A percentile compares a stretch with the other conserved stretches of the same genome.
Evolutionary conservation across 768 basidiomycete genomes (phyloP).

Genomic region (Coprinopsis cinerea): DNA sequence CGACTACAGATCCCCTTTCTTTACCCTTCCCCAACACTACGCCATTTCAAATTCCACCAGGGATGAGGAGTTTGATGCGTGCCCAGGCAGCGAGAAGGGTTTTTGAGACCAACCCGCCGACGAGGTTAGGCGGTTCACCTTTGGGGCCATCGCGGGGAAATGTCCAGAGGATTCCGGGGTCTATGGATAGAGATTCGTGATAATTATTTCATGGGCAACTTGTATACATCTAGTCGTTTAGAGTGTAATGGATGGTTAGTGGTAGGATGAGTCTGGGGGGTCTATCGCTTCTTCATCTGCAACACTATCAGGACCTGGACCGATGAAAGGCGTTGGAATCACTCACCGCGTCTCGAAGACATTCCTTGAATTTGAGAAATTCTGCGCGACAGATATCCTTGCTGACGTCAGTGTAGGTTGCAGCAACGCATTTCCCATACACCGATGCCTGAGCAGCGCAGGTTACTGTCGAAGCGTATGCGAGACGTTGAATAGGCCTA

Average conservation of each 20-base stretch:
- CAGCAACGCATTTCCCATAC: slow-evolving; percentile 87
- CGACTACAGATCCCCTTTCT: slow-evolving; percentile 22
- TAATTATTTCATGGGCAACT: slow-evolving; percentile 10
- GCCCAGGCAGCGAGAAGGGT: slow-evolving; percentile 23
- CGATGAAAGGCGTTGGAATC: background rate
- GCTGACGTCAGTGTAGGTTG: slow-evolving; percentile 75
- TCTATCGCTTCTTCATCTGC: slow-evolving; percentile 32
- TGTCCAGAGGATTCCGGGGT: slow-evolving; percentile 29
- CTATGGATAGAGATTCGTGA: slow-evolving; percentile 23
- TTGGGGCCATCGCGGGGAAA: slow-evolving; percentile 16
- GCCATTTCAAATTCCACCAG: slow-evolving; percentile 42
- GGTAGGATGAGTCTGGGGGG: background rate
- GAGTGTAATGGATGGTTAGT: background rate
- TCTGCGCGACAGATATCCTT: slow-evolving; percentile 82
- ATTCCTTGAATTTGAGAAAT: slow-evolving; percentile 78
- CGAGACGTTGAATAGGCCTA: slow-evolving; percentile 57
- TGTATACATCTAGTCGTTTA: slow-evolving; percentile 6
- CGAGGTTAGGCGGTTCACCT: slow-evolving; percentile 22
- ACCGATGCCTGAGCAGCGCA: slow-evolving; percentile 65
- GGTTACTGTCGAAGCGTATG: slow-evolving; percentile 65
- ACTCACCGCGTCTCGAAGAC: slow-evolving; percentile 73
- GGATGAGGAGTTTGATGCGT: slow-evolving; percentile 48
- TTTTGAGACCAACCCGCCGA: slow-evolving; percentile 22
- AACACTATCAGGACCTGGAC: background rate
- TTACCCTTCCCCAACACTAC: slow-evolving; percentile 61